Percentiles rank a stretch among this genome's conserved stretches.
These are phyloP conservation scores for Blastocladiella emersonii DNA, from an alignment of 371 early-diverging fungal species.

Conservation along the genomic window DNA sequence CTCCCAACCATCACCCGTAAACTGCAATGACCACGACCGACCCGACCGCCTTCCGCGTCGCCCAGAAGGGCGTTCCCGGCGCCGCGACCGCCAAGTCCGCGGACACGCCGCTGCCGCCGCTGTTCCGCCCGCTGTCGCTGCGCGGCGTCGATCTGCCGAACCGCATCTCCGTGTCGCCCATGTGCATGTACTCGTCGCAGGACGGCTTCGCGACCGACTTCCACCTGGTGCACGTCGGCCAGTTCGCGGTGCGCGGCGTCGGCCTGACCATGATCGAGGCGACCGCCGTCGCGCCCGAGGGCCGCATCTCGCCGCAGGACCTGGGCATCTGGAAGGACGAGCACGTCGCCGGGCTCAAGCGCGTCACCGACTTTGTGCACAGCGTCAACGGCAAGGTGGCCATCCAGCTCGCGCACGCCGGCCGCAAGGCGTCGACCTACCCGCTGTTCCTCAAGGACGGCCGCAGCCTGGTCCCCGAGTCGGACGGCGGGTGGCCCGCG, in stretches of 20 bases:
- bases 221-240: conserved; percentile 54
- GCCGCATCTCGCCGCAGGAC: conserved; percentile 62
- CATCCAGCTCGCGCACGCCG: conserved; percentile 71
- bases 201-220: conserved; percentile 40
- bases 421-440: conserved; percentile 35
- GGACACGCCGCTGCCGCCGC: neutral
- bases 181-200: conserved; percentile 39
- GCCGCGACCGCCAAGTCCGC: no score
- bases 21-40: no score
- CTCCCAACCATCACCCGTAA: no score
- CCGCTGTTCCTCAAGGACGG: neutral
- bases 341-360: conserved; percentile 45
- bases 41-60: no score
- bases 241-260: conserved; percentile 55
- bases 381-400: conserved; percentile 41
- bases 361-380: conserved; percentile 49
- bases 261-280: conserved; percentile 67
- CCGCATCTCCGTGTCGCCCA: conserved; percentile 62
- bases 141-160: conserved; percentile 48
- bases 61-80: neutral
- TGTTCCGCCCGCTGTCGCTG: conserved; percentile 50
- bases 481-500: conserved; percentile 51
- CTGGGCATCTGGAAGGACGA: conserved; percentile 64
- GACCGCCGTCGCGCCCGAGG: conserved; percentile 53
- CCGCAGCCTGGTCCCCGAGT: conserved; percentile 10